These are phyloP conservation scores for Monilinia laxa DNA, from an alignment of 2,329 filamentous ascomycete genomes.

Conservation along the genomic window DNA sequence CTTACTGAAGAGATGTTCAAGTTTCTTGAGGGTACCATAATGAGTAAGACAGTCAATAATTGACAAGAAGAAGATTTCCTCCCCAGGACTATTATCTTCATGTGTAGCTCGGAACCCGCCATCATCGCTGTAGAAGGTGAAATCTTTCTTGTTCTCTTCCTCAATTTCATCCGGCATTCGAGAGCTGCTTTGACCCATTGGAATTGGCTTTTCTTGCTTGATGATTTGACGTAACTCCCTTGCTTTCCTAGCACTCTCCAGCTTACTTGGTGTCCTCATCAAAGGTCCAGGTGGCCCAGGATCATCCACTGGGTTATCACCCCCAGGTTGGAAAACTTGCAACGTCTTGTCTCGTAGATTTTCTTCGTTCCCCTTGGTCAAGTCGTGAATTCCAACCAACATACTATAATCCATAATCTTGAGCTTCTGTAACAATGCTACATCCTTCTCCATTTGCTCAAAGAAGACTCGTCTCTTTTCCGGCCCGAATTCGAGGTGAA, in stretches of 20 bases:
- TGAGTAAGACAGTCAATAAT: conserved; percentile 98
- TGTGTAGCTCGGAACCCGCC: conserved; percentile 92
- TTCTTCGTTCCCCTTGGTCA: conserved; percentile 89
- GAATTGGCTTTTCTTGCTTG: conserved; percentile 88
- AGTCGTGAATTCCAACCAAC: conserved; percentile 89
- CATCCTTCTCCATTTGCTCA: conserved; percentile 84
- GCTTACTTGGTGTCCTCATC: conserved; percentile 85
- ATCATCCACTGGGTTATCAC: conserved; percentile 61
- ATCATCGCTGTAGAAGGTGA: conserved; percentile 91
- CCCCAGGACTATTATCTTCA: conserved; percentile 78
- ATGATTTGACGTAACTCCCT: conserved; percentile 89
- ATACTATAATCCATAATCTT: conserved; percentile 99
- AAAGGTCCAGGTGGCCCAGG: conserved; percentile 54
- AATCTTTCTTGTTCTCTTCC: conserved; percentile 66
- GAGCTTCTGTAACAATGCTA: conserved; percentile 78
- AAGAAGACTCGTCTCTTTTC: conserved; percentile 86
- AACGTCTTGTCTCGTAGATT: conserved; percentile 87
- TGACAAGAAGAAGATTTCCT: conserved; percentile 96
- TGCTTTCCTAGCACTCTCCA: conserved; percentile 89
- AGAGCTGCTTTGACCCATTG: conserved; percentile 77
- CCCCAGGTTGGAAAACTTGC: conserved; percentile 89
- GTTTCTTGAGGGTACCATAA: conserved; percentile 90
- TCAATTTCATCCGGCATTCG: conserved; percentile 90
- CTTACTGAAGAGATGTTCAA: conserved; percentile 86
- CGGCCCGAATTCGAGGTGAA: conserved; percentile 84